Evolutionary conservation across 2,329 filamentous ascomycete species (phyloP).

Genomic region (Ceratocystis cubensis): DNA sequence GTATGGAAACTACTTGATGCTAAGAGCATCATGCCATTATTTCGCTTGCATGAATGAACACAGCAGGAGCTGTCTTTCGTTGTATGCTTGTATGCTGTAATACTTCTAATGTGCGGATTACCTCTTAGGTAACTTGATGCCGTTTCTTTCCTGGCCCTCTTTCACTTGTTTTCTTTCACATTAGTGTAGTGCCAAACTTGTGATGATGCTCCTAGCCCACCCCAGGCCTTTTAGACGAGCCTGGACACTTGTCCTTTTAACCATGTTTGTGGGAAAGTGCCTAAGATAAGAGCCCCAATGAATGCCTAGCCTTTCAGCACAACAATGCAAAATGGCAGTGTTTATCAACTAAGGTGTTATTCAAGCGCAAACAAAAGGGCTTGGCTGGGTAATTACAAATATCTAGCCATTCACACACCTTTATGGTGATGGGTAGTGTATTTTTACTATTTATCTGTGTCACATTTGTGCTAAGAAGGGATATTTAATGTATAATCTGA

Average conservation of each 20-base stretch:
- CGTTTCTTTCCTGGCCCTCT: background rate
- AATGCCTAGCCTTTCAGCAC: background rate
- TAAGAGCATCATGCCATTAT: slow-evolving; percentile 6
- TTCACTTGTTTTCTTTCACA: background rate
- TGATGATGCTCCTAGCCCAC: background rate
- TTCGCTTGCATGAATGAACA: background rate
- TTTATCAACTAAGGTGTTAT: background rate
- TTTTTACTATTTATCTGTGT: background rate
- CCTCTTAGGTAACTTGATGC: background rate
- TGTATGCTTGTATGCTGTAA: slow-evolving; percentile 7
- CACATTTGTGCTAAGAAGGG: background rate
- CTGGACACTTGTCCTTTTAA: background rate
- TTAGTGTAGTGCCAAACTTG: background rate
- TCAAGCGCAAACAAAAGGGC: too few relatives aligned
- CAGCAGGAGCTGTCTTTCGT: slow-evolving; percentile 22
- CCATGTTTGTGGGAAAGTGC: background rate
- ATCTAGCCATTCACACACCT: too few relatives aligned
- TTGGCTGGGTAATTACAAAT: too few relatives aligned
- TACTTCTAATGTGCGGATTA: background rate
- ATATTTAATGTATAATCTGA: background rate
- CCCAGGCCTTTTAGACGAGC: background rate
- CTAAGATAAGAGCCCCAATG: background rate
- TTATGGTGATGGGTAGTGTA: background rate
- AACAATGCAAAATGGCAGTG: background rate
- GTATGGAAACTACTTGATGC: background rate